Conservation (phyloP, 2,329 filamentous ascomycete species). For the Ophiostoma australiae region DNA sequence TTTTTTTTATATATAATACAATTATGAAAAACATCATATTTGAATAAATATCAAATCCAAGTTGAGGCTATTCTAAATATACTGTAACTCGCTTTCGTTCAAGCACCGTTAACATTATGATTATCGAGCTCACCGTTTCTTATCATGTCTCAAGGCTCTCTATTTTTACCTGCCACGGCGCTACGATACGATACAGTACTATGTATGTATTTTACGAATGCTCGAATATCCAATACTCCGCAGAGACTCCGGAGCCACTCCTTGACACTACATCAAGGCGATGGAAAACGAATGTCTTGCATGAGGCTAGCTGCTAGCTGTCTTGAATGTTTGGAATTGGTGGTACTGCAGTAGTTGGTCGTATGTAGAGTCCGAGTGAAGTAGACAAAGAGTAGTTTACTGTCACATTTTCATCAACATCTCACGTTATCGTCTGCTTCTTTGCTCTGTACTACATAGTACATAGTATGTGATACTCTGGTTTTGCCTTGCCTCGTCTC, state of each 20-base stretch:
- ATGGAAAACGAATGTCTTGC: slow-evolving; percentile 11
- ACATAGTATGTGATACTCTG: background rate
- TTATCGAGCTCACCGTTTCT: background rate
- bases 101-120: background rate
- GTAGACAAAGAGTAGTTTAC: background rate
- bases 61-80: background rate
- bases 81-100: background rate
- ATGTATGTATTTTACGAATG: too few species aligned
- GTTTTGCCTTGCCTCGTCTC: background rate
- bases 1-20: background rate
- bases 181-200: background rate
- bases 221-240: background rate
- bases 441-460: background rate
- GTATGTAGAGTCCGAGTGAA: background rate
- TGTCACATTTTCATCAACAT: too few species aligned
- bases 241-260: slow-evolving; percentile 7
- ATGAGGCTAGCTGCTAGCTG: slow-evolving; percentile 1
- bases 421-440: background rate
- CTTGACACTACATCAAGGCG: background rate
- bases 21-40: background rate
- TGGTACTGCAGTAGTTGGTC: background rate
- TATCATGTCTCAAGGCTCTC: background rate
- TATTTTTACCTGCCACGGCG: background rate
- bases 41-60: background rate
- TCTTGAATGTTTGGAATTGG: background rate